Percentiles rank a stretch among this genome's conserved stretches.
phyloP scores from a whole-genome alignment of 2,329 filamentous ascomycete genomes.

The Neonectria ditissima region DNA sequence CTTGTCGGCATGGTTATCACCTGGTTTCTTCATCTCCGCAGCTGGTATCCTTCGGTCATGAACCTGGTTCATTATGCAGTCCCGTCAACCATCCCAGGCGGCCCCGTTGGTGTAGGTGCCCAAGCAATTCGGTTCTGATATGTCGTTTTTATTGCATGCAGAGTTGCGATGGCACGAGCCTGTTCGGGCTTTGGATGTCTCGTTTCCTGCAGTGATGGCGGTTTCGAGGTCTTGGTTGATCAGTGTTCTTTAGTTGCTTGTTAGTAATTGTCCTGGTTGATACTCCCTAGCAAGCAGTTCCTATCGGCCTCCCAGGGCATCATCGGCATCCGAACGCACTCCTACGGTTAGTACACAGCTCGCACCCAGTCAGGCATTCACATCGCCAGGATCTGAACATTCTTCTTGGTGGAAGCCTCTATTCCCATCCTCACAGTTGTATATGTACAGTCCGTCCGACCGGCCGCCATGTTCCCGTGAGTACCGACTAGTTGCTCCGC shows the following conservation, averaged over 20 bases:
- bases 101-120: not conserved
- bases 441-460: constrained; percentile 48
- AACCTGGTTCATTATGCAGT: not conserved
- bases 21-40: not conserved
- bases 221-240: not conserved
- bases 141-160: not conserved
- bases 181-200: not conserved
- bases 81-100: not conserved
- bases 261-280: not conserved
- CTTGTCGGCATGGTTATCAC: not conserved
- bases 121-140: not conserved
- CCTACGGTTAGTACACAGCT: constrained; percentile 8
- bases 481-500: constrained; percentile 78
- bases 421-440: constrained; percentile 46
- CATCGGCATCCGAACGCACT: not conserved
- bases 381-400: constrained; percentile 35
- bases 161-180: not conserved
- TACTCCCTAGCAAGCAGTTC: not conserved
- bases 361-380: constrained; percentile 33
- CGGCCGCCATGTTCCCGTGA: constrained; percentile 32
- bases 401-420: constrained; percentile 41
- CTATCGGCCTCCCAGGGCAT: not conserved
- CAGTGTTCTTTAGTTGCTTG: not conserved
- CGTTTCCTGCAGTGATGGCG: not conserved
- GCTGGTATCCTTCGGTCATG: not conserved